Evolutionary conservation across 1,139 yeast species (phyloP).

Genomic region (Taphrina flavorubra): DNA sequence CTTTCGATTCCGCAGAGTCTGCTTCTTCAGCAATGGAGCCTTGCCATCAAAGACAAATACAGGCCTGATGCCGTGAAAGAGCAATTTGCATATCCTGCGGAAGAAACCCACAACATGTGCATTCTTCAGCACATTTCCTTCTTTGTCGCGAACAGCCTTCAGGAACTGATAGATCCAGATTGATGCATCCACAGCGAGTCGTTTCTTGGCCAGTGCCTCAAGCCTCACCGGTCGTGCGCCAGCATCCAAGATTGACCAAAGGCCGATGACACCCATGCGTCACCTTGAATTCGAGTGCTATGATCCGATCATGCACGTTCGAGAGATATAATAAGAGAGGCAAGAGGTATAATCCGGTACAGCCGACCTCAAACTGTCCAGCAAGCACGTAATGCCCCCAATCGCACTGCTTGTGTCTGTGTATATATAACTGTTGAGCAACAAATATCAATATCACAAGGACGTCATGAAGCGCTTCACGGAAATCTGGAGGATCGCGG

Average conservation of each 20-base stretch:
- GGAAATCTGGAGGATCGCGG: neutral
- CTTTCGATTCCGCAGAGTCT: constrained; percentile 66
- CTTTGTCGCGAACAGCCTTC: constrained; percentile 87
- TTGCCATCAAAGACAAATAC: constrained; percentile 98
- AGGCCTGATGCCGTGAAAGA: constrained; percentile 88
- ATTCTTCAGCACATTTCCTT: constrained; percentile 76
- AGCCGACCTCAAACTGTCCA: no score
- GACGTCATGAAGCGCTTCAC: constrained; percentile 1
- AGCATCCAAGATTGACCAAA: constrained; percentile 92
- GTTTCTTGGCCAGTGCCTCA: constrained; percentile 71
- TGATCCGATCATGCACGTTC: no score
- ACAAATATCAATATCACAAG: neutral
- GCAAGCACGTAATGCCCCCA: no score
- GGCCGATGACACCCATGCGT: constrained; percentile 90
- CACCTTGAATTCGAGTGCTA: neutral
- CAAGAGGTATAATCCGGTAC: no score
- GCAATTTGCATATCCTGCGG: constrained; percentile 84
- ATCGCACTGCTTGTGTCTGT: no score
- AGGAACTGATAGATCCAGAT: constrained; percentile 98
- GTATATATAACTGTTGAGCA: no score
- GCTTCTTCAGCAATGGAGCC: constrained; percentile 81
- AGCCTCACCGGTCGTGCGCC: constrained; percentile 87
- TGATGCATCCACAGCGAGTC: constrained; percentile 94
- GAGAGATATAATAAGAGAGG: no score
- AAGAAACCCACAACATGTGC: constrained; percentile 95